These are phyloP conservation scores for Metschnikowia kofuensis DNA, from an alignment of 805 yeast genomes.

Conservation along the genomic window DNA sequence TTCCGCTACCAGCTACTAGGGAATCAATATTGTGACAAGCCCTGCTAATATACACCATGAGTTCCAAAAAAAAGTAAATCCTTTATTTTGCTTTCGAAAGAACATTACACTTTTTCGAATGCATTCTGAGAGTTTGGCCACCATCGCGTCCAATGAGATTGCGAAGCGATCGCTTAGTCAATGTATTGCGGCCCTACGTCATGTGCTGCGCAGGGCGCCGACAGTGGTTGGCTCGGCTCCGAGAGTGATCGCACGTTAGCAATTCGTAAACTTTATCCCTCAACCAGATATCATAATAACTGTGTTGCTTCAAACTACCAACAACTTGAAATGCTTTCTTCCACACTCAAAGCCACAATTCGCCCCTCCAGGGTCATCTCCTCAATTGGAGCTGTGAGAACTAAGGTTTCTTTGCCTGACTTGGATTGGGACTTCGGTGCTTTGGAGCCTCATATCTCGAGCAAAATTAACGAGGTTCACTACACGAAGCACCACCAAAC, in stretches of 20 bases:
- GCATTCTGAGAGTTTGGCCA: too few relatives aligned
- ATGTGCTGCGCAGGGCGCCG: neutral
- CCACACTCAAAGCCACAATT: slow-evolving; percentile 13
- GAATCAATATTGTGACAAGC: too few relatives aligned
- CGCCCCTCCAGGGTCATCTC: slow-evolving; percentile 15
- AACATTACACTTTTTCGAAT: too few relatives aligned
- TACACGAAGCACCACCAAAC: slow-evolving; percentile 51
- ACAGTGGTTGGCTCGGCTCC: neutral
- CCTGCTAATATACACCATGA: too few relatives aligned
- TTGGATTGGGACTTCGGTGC: slow-evolving; percentile 48
- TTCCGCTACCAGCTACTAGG: too few relatives aligned
- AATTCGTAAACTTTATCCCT: too few relatives aligned
- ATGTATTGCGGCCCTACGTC: neutral
- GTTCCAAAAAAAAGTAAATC: too few relatives aligned
- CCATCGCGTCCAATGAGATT: neutral
- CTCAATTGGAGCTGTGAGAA: slow-evolving; percentile 18
- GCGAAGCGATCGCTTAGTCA: neutral
- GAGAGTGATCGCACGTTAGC: neutral
- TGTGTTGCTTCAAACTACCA: too few relatives aligned
- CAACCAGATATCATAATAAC: neutral
- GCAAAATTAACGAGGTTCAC: slow-evolving; percentile 46
- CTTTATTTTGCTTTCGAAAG: too few relatives aligned
- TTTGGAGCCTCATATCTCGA: slow-evolving; percentile 47
- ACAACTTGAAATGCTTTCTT: slow-evolving; percentile 14
- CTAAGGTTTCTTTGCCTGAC: slow-evolving; percentile 35